These are phyloP conservation scores for Hymenoscyphus albidus DNA, from an alignment of 2,329 filamentous ascomycete genomes.

Conservation along the genomic window DNA sequence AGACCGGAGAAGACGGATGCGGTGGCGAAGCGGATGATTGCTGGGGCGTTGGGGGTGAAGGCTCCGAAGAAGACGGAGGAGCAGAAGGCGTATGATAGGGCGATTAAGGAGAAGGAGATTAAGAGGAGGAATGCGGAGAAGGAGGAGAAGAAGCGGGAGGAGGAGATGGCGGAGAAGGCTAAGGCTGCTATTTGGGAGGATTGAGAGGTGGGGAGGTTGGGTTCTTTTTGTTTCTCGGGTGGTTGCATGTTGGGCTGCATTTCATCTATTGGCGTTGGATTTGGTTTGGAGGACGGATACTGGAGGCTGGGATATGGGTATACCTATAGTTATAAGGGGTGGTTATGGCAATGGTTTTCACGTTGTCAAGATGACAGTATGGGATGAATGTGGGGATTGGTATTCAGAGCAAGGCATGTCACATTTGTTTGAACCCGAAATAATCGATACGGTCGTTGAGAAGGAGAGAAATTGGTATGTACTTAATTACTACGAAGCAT, in stretches of 20 bases:
- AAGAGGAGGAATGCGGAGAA: constrained; percentile 70
- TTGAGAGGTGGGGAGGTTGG: constrained; percentile 32
- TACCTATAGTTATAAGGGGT: neutral
- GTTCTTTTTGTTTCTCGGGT: no score
- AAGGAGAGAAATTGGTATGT: neutral
- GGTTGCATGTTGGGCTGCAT: neutral
- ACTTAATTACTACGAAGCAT: no score
- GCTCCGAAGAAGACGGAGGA: constrained; percentile 81
- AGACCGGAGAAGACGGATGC: constrained; percentile 90
- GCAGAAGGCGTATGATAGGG: constrained; percentile 79
- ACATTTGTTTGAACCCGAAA: neutral
- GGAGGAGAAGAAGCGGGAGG: constrained; percentile 55
- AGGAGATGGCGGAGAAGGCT: constrained; percentile 65
- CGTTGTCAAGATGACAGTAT: neutral
- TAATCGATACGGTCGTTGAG: neutral
- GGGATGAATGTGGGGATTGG: neutral
- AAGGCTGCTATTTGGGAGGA: constrained; percentile 86
- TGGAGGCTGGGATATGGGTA: neutral
- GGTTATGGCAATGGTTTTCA: neutral
- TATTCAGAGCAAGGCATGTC: neutral
- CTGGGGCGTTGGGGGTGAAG: constrained; percentile 77
- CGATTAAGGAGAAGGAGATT: constrained; percentile 78
- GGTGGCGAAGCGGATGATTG: constrained; percentile 85
- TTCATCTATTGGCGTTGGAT: constrained; percentile 1
- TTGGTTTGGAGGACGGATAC: neutral